These are phyloP conservation scores for Carex pumila DNA, from an alignment of 176 grass and related monocot genomes.

Conservation along the genomic window DNA sequence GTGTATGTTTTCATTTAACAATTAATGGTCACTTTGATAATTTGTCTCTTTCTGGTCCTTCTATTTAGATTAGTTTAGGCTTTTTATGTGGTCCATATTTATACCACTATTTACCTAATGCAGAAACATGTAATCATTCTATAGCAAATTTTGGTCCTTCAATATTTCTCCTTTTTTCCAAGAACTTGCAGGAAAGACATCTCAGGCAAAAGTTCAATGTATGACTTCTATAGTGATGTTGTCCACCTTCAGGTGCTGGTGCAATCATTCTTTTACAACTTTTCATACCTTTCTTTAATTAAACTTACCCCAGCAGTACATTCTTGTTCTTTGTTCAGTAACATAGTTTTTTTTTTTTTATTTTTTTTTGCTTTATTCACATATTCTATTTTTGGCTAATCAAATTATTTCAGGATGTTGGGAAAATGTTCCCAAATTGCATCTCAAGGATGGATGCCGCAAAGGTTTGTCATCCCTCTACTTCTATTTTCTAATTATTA, in stretches of 20 bases:
- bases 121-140: neutral
- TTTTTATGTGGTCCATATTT: neutral
- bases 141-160: neutral
- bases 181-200: slow-evolving; percentile 45
- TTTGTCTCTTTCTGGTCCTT: neutral
- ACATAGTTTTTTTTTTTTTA: too few species aligned
- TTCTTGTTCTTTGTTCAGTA: neutral
- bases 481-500: neutral
- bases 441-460: slow-evolving; percentile 29
- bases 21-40: neutral
- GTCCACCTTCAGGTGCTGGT: slow-evolving; percentile 59
- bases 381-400: slow-evolving; percentile 1
- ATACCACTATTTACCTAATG: neutral
- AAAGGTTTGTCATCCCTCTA: slow-evolving; percentile 3
- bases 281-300: neutral
- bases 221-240: slow-evolving; percentile 27
- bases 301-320: neutral
- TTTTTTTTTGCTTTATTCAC: neutral
- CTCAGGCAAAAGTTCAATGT: slow-evolving; percentile 46
- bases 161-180: neutral
- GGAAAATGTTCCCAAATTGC: slow-evolving; percentile 33
- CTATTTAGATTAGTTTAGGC: neutral
- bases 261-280: neutral
- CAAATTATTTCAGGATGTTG: slow-evolving; percentile 34
- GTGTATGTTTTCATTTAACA: too few species aligned